Conservation (phyloP, 1,284 basidiomycete genomes). For the Cryptococcus amylolentus region DNA sequence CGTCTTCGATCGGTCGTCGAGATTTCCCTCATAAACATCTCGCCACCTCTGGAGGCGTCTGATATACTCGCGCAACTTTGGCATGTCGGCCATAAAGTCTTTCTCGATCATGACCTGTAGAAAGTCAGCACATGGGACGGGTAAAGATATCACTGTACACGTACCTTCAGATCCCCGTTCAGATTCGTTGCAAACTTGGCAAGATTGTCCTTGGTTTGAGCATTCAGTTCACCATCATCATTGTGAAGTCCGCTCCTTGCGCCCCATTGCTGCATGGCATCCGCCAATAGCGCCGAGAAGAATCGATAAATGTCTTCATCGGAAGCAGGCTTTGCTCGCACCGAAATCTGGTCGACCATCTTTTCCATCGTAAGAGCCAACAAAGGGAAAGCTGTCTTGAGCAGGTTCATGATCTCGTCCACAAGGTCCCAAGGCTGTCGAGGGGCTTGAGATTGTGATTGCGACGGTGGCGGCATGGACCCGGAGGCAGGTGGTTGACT, state of each 20-base stretch:
- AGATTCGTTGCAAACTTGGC: constrained; percentile 68
- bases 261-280: constrained; percentile 63
- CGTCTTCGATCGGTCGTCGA: constrained; percentile 77
- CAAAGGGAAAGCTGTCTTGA: constrained; percentile 96
- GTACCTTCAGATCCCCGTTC: constrained; percentile 62
- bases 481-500: constrained; percentile 32
- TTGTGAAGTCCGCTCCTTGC: constrained; percentile 62
- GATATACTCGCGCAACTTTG: constrained; percentile 83
- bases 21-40: constrained; percentile 79
- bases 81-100: constrained; percentile 81
- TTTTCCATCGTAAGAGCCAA: constrained; percentile 94
- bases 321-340: constrained; percentile 82
- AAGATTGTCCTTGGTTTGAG: constrained; percentile 60
- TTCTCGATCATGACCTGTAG: constrained; percentile 75
- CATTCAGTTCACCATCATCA: constrained; percentile 72
- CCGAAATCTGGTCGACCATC: constrained; percentile 91
- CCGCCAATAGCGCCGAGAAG: constrained; percentile 74
- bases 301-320: constrained; percentile 97
- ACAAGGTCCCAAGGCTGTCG: constrained; percentile 86
- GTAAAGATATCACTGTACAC: constrained; percentile 25
- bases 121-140: constrained; percentile 6
- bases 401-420: constrained; percentile 88
- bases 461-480: constrained; percentile 21
- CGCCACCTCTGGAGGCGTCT: constrained; percentile 87
- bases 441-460: constrained; percentile 26